Conservation (phyloP, 2,329 filamentous ascomycete species). For the Coniochaeta ligniaria region DNA sequence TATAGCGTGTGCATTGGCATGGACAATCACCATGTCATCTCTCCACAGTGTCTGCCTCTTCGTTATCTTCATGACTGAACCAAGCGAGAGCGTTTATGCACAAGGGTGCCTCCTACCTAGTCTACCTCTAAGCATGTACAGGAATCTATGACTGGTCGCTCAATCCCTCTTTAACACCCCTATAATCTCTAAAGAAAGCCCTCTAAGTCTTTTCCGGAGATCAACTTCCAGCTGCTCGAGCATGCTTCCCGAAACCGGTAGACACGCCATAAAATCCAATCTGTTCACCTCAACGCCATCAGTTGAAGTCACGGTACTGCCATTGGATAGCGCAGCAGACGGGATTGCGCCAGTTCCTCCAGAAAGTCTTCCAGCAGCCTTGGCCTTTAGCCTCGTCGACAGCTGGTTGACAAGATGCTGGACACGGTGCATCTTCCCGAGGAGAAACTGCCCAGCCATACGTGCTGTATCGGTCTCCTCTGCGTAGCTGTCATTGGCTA, state of each 20-base stretch:
- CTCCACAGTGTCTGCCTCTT: too few relatives aligned
- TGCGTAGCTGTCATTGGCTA: conserved; percentile 4
- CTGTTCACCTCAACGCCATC: neutral
- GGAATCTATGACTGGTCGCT: neutral
- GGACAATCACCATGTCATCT: too few relatives aligned
- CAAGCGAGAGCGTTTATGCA: too few relatives aligned
- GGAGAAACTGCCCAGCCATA: conserved; percentile 23
- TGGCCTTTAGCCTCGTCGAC: conserved; percentile 11
- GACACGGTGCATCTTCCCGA: conserved; percentile 26
- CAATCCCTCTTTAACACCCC: conserved; percentile 5
- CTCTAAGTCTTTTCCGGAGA: conserved; percentile 10
- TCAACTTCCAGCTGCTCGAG: conserved; percentile 14
- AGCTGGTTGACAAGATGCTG: conserved; percentile 20
- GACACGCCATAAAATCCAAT: neutral
- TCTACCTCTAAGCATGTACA: neutral
- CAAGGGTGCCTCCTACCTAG: neutral
- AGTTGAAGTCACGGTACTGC: neutral
- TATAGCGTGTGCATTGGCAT: neutral
- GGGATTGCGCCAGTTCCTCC: neutral
- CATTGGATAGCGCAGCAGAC: neutral
- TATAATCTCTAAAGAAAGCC: conserved; percentile 10
- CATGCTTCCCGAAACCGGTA: conserved; percentile 9
- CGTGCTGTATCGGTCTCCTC: conserved; percentile 12
- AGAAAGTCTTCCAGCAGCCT: neutral
- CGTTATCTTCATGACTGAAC: too few relatives aligned